Percentiles rank a stretch among this genome's conserved stretches.
phyloP scores from a whole-genome alignment of 352 stramenopile species.

The Globisporangium recalcitrans region DNA sequence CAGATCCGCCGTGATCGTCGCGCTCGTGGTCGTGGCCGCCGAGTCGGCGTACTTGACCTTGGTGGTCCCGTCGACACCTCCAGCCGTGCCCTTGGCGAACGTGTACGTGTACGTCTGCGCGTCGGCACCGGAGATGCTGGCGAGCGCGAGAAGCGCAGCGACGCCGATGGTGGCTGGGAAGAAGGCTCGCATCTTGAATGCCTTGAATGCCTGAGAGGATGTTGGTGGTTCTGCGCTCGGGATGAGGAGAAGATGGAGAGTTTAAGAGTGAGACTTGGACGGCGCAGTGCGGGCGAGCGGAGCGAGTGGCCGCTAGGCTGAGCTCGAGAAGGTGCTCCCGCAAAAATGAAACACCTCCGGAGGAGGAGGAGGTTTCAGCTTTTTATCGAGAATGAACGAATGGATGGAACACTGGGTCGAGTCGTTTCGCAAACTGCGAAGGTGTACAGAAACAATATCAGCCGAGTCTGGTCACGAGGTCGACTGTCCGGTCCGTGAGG shows the following conservation, averaged over 20 bases:
- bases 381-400: background rate
- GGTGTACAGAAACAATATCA: no score
- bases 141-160: background rate
- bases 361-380: background rate
- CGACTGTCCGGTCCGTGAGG: no score
- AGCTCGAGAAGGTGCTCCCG: background rate
- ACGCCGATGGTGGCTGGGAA: no score
- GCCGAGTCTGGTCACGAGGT: no score
- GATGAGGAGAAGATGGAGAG: background rate
- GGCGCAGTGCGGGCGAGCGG: background rate
- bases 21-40: slow-evolving; percentile 5
- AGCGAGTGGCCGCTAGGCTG: background rate
- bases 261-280: background rate
- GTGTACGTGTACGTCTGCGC: slow-evolving; percentile 34
- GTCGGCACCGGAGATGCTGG: background rate
- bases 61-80: slow-evolving; percentile 31
- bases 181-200: background rate
- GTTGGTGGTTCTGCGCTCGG: background rate
- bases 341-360: background rate
- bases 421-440: background rate
- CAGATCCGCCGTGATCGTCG: slow-evolving; percentile 32
- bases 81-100: slow-evolving; percentile 30
- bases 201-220: background rate
- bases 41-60: slow-evolving; percentile 28
- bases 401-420: background rate